Evolutionary conservation across 805 yeast genomes (phyloP), one percentile per base, ranked within the genome.

Genomic region (Metschnikowia santaceciliae): DNA sequence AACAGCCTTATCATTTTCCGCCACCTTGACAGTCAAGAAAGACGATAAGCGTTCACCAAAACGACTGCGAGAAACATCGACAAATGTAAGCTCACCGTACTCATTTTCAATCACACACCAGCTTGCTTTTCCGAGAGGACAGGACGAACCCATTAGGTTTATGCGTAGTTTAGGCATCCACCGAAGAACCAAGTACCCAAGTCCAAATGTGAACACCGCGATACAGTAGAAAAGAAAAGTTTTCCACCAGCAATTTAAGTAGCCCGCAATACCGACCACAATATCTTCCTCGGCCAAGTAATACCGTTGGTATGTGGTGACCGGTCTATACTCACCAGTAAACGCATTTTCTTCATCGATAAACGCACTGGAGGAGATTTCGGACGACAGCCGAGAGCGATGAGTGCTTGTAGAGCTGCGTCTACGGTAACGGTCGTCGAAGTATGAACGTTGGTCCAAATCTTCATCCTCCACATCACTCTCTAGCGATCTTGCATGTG

Each of bases 21-120:
- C 60, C 10, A 50, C 54, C 19, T 57, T 54, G 6, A 56, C 54
- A n/a, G 52, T 51, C 59, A 92, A 77, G 26, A 88, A 81, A 0
- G 87, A 79, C 1, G 95, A 86, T 33, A 92, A 62, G 10, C 88
- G 76, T 58, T 88, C 81, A 59, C 86, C 84, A 62, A 85, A 88
- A 74, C 88, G 78, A 41, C 70, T 68, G 56, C 85, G 78, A 1
- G 71, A 61, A 13, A 94, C 82, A 2, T 70, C 65, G 3, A 81
- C 77, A 17, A 85, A 78, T 35, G 79, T 76, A 54, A 94, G 76
- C 59, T 90, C 96, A 17, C 97, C 98, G 74, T 82, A 86, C 65
- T 91, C 97, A 58, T 90, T 95, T 69, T 94, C 99, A 22, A 94
- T 77, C 15, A 90, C 96, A 14, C 91, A 86, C 94, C 97, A 89